Conservation (phyloP, 306 rosid species). For the Trichosanthes cucumerina region DNA sequence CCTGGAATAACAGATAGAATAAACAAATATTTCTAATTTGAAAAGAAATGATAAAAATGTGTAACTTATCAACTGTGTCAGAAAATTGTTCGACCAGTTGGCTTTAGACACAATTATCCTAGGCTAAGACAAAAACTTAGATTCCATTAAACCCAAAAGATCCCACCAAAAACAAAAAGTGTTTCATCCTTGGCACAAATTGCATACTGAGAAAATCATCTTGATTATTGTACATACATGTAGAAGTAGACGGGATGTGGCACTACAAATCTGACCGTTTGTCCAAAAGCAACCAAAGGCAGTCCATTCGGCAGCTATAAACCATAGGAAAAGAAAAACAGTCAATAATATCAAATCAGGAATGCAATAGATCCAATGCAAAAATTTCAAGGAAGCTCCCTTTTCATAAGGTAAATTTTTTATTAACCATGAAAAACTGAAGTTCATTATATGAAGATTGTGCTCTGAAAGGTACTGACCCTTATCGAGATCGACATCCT, state of each 20-base stretch:
- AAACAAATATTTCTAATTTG: not conserved
- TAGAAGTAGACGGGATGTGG: constrained; percentile 89
- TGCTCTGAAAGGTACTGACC: constrained; percentile 45
- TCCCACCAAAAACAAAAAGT: not conserved
- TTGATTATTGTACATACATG: constrained; percentile 44
- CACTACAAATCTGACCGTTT: constrained; percentile 99
- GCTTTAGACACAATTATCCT: not conserved
- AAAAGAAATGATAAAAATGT: not conserved
- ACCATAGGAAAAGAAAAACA: constrained; percentile 20
- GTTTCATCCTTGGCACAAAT: not conserved
- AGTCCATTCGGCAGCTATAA: constrained; percentile 95
- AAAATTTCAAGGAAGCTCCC: not conserved
- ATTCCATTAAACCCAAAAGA: not conserved
- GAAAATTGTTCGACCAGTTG: not conserved
- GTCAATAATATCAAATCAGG: not conserved
- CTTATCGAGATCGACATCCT: constrained; percentile 90
- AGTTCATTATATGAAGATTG: not conserved
- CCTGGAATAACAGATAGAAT: constrained; percentile 39
- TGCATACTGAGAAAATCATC: not conserved
- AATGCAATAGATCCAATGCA: not conserved
- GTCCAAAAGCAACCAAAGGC: constrained; percentile 93
- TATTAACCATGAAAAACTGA: not conserved
- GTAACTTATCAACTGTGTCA: not conserved
- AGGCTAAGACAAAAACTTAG: not conserved
- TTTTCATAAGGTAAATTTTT: not conserved